Conservation (phyloP, 371 early-diverging fungal genomes). For the Mortierella sp. region DNA sequence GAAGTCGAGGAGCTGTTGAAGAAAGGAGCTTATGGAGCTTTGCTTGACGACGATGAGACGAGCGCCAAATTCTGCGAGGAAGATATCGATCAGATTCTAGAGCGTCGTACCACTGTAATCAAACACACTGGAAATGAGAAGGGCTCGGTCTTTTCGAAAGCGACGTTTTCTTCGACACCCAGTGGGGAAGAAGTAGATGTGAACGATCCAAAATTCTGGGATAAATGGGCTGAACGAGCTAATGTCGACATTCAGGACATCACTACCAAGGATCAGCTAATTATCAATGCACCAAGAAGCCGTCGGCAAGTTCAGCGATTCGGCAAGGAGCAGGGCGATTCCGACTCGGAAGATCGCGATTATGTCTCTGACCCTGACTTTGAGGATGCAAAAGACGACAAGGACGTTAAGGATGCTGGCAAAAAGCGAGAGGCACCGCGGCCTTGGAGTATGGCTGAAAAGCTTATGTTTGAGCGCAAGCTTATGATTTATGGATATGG, state of each 20-base stretch:
- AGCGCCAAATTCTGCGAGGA: conserved; percentile 92
- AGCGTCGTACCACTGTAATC: conserved; percentile 91
- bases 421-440: conserved; percentile 60
- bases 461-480: conserved; percentile 82
- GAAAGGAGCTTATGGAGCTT: conserved; percentile 93
- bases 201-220: conserved; percentile 98
- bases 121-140: conserved; percentile 82
- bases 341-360: conserved; percentile 51
- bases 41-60: conserved; percentile 88
- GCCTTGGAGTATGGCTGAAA: conserved; percentile 85
- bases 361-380: conserved; percentile 49
- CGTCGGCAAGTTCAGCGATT: conserved; percentile 73
- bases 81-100: conserved; percentile 97
- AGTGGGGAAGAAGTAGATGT: conserved; percentile 80
- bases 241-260: conserved; percentile 75
- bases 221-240: conserved; percentile 91
- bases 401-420: conserved; percentile 24
- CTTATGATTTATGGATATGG: conserved; percentile 88
- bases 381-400: conserved; percentile 39
- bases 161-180: conserved; percentile 84
- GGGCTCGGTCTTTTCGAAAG: conserved; percentile 94
- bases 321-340: conserved; percentile 54
- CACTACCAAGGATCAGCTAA: conserved; percentile 67
- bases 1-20: conserved; percentile 92
- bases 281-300: conserved; percentile 76